A percentile compares a stretch with the other conserved stretches of the same genome.
Evolutionary conservation across 2,329 filamentous ascomycete species (phyloP).

Genomic region (Trichophaea hybrida): DNA sequence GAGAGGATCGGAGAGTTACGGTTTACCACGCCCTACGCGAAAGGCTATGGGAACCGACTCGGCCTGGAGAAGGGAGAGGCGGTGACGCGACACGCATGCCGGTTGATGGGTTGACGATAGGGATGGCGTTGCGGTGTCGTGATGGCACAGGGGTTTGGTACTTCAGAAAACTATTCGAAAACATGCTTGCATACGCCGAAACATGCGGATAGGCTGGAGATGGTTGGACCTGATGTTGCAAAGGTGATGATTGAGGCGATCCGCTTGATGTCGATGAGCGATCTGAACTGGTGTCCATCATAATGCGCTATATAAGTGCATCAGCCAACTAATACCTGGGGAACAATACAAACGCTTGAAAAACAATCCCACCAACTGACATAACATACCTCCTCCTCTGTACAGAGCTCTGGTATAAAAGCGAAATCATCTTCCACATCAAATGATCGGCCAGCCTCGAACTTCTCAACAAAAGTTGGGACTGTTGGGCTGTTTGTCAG

Average conservation of each 20-base stretch:
- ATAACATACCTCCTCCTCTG: conserved; percentile 68
- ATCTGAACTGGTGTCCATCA: conserved; percentile 46
- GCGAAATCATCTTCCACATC: conserved; percentile 92
- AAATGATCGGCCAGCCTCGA: conserved; percentile 84
- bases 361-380: not conserved
- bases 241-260: conserved; percentile 79
- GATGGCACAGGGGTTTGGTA: conserved; percentile 57
- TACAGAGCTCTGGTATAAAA: conserved; percentile 85
- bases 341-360: not conserved
- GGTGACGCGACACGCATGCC: conserved; percentile 80
- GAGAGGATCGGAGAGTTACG: not conserved
- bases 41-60: conserved; percentile 37
- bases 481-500: conserved; percentile 63
- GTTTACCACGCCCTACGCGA: conserved; percentile 21
- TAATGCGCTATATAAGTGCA: conserved; percentile 17
- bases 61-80: conserved; percentile 53
- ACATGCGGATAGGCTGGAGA: conserved; percentile 42
- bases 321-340: not conserved
- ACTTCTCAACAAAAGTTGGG: conserved; percentile 66
- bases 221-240: conserved; percentile 65
- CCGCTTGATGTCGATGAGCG: conserved; percentile 89
- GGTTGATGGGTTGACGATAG: conserved; percentile 91
- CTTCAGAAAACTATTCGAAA: conserved; percentile 47
- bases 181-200: conserved; percentile 39
- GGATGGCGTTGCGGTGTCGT: conserved; percentile 84